Conservation (phyloP, 176 grass and related monocot species). For the Rhynchospora tenuis region DNA sequence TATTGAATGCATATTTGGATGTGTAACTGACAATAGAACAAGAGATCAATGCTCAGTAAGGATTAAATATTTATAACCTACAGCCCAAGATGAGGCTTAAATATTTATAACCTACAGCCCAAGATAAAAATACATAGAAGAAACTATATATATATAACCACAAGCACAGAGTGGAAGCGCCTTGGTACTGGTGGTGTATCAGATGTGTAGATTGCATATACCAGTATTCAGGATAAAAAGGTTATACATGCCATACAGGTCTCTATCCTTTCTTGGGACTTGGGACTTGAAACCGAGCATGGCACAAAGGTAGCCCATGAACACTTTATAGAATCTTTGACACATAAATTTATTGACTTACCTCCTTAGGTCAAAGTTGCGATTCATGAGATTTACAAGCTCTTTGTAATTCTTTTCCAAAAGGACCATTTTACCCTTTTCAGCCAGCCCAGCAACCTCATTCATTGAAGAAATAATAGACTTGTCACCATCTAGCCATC, state of each 20-base stretch:
- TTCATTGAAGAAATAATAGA: conserved; percentile 61
- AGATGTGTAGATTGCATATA: background rate
- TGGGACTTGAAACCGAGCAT: background rate
- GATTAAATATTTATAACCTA: background rate
- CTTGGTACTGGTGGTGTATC: background rate
- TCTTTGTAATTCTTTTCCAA: conserved; percentile 42
- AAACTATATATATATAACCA: too few relatives aligned
- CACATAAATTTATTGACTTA: conserved; percentile 5
- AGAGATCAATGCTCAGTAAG: background rate
- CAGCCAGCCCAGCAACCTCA: conserved; percentile 52
- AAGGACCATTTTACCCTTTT: conserved; percentile 43
- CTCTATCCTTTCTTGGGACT: background rate
- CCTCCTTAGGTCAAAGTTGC: conserved; percentile 70
- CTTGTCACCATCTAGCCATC: conserved; percentile 67
- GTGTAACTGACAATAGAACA: background rate
- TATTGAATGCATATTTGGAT: background rate
- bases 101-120: background rate
- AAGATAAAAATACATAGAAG: too few relatives aligned
- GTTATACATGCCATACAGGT: background rate
- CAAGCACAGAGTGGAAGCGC: background rate
- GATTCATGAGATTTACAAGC: conserved; percentile 53
- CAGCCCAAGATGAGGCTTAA: background rate
- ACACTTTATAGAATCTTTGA: background rate
- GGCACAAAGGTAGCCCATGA: background rate
- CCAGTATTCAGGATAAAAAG: background rate